Base-by-base conservation (phyloP, 768 basidiomycete genomes). In the Tricholomella constricta region DNA sequence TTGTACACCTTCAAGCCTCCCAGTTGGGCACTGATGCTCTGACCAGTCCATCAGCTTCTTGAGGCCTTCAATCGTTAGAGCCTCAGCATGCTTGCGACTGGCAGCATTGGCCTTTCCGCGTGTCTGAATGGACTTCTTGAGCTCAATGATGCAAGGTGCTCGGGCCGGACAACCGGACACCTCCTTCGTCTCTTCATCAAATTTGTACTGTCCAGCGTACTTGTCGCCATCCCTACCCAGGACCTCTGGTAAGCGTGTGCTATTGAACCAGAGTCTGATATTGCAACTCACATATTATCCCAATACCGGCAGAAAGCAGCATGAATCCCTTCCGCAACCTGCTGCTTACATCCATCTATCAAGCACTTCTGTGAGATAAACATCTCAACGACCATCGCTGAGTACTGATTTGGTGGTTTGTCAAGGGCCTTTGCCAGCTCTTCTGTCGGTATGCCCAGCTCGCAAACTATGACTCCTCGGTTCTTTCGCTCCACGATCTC, bases 61-160 rank as follows among this genome's bases (percentile, higher is more conserved):
- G 31, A 73, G 56, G 20, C 72, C 71, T 36, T 72, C 67, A 8
- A 66, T 58, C 14, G 62, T 60, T 43, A 69, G 69, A 2, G 69
- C 67, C 19, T 67, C 60, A 1, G 69, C 70, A 56, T 75, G 71
- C 25, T 64, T 55, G 2, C 64, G 64, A 29, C 29, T 29, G 11
- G 29, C 29, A 29, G 2, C 54, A 63, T 23, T 59, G 57, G 11
- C 60, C 51, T 14, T 51, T 61, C 1, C 62, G 65, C 37, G 66
- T 56, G 40, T 65, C 55, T 66, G 68, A 40, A 71, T 42, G 0
- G 60, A 57, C 31, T 65, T 62, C 8, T 71, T 44, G 8, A 71
- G 23, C 1, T 55, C 46, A 8, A 62, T 50, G 2, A 72, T 62
- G 19, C 59, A 56, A 17, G 41, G 43, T 0, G 65, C 65, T 1